Base-by-base conservation (phyloP, 805 yeast species). In the Saccharomycopsis synnaedendra region DNA sequence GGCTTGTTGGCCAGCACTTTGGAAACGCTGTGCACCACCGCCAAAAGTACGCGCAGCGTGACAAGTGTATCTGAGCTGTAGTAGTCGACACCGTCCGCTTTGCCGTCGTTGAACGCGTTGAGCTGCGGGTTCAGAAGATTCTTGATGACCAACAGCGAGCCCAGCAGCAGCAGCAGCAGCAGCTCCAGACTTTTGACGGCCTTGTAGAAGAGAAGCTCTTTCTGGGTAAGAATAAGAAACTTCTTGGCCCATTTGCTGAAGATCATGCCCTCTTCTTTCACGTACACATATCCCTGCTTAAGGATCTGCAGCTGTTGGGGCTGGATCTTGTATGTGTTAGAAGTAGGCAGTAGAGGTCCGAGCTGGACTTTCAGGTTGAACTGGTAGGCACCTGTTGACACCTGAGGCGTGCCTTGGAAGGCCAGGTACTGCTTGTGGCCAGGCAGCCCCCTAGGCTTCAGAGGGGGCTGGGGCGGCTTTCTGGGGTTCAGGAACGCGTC, bases 1-100 rank as follows among this genome's bases (percentile, higher is more conserved):
- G 54, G 51, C 28, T 42, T 55, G 60, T 44, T 66, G 60, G 42
- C 65, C 32, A 43, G 67, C 40, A 65, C 65, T 43, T 52, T 52
- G 42, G 42, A 32, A n/a, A 50, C 40, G 28, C 47, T 50, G 8
- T 45, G 44, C 9, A 52, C 41, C 1, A 29, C 5, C 19, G 28
- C 38, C 10, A 52, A 29, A 11, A 10, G 32, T 8, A 52, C 29
- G 29, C 35, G 39, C 19, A 42, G 49, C 9, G 51, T 32, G 5
- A 50, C 42, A 27, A 52, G 41, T 8, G 53, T 43, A 30, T 52
- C 55, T 32, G 39, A 49, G 39, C 47, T 52, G 38, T 42, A 52
- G 34, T 52, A 52, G 42, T 52, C 55, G 4, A 52, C 52, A 4
- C 55, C 55, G n/a, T 52, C 55, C 11, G 47, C 53, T 41, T 50